phyloP scores from a whole-genome alignment of 129 eudicot species.

The Kitagawia praeruptora region DNA sequence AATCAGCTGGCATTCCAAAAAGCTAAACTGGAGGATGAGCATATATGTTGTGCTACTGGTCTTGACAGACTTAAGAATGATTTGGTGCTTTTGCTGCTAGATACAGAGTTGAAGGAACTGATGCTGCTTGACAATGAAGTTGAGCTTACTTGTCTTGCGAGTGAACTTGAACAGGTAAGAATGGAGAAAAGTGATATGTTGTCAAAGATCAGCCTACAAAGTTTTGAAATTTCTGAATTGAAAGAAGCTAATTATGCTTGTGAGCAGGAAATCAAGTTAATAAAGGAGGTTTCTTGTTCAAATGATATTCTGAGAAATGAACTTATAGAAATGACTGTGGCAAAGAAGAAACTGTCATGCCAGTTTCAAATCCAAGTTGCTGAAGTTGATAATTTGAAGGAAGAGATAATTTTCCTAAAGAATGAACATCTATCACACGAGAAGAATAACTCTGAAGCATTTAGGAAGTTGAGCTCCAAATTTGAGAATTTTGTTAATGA shows the following conservation, averaged over 20 bases:
- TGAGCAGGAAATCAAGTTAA: constrained; percentile 17
- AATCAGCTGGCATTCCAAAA: constrained; percentile 31
- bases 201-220: constrained; percentile 9
- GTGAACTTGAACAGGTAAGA: constrained; percentile 21
- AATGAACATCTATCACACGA: constrained; percentile 21
- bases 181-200: constrained; percentile 12
- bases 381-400: constrained; percentile 17
- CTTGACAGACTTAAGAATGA: constrained; percentile 39
- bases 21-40: constrained; percentile 29
- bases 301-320: constrained; percentile 15
- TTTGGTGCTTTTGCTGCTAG: constrained; percentile 21
- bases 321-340: constrained; percentile 20
- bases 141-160: constrained; percentile 19
- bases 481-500: constrained; percentile 28
- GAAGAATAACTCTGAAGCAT: constrained; percentile 18
- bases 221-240: constrained; percentile 7
- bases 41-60: constrained; percentile 18
- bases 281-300: constrained; percentile 17
- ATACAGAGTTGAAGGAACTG: constrained; percentile 31
- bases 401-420: constrained; percentile 28
- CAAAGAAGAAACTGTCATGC: constrained; percentile 10
- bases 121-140: constrained; percentile 42
- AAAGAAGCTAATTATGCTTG: constrained; percentile 5
- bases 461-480: constrained; percentile 21
- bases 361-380: constrained; percentile 26